Percentiles rank a stretch among this genome's conserved stretches.
These are phyloP conservation scores for Rhodotorula sp. DNA, from an alignment of 1,284 basidiomycete genomes.

Conservation along the genomic window DNA sequence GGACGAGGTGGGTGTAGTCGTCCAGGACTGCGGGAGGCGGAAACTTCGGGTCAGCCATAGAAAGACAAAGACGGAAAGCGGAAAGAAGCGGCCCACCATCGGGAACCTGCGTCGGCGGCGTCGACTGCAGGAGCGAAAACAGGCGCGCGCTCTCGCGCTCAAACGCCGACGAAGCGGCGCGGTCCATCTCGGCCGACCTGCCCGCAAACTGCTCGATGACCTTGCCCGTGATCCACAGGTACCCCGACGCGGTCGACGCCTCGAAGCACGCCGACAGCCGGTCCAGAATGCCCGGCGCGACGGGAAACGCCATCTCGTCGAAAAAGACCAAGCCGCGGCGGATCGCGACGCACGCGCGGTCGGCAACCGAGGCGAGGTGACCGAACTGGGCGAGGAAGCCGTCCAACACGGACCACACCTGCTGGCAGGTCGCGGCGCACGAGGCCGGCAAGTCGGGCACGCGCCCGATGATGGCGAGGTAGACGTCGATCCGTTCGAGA, in stretches of 20 bases:
- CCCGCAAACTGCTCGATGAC: slow-evolving; percentile 64
- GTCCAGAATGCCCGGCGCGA: slow-evolving; percentile 68
- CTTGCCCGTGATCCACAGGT: slow-evolving; percentile 77
- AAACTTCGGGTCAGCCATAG: background rate
- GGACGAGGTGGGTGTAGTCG: slow-evolving; percentile 83
- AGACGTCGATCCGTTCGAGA: slow-evolving; percentile 83
- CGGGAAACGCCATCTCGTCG: slow-evolving; percentile 62
- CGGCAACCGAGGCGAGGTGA: slow-evolving; percentile 73
- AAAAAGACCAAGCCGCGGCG: slow-evolving; percentile 84
- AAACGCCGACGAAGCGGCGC: slow-evolving; percentile 61
- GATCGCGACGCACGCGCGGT: slow-evolving; percentile 81
- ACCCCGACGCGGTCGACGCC: slow-evolving; percentile 76
- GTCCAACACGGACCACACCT: slow-evolving; percentile 83
- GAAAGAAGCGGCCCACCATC: slow-evolving; percentile 61
- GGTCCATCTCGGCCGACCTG: slow-evolving; percentile 46
- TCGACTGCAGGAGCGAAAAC: slow-evolving; percentile 64
- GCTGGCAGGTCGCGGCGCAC: slow-evolving; percentile 73
- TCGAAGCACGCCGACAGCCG: slow-evolving; percentile 78
- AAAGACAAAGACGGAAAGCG: background rate
- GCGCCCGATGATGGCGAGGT: slow-evolving; percentile 73
- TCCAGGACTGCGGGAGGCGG: slow-evolving; percentile 89
- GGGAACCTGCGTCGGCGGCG: slow-evolving; percentile 68
- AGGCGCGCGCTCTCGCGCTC: slow-evolving; percentile 71
- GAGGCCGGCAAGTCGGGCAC: slow-evolving; percentile 76
- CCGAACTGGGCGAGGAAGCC: slow-evolving; percentile 75